Percentiles rank a stretch among this genome's conserved stretches.
Evolutionary conservation across 306 rosid genomes (phyloP).

Genomic region (Abrus pulchellus): DNA sequence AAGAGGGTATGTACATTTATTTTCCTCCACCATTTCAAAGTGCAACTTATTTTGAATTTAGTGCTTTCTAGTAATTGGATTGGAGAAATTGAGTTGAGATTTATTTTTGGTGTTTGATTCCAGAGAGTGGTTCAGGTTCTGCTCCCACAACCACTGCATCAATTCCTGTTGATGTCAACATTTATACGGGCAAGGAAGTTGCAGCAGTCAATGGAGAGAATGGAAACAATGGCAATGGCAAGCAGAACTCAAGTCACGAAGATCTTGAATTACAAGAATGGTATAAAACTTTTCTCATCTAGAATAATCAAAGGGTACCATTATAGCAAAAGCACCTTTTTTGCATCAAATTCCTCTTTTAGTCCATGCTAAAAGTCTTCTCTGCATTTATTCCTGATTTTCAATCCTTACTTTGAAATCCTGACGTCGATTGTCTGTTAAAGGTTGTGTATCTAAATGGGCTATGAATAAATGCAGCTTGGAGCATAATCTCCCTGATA

Average conservation of each 20-base stretch:
- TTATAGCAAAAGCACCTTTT: constrained; percentile 43
- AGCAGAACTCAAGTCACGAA: constrained; percentile 64
- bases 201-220: constrained; percentile 43
- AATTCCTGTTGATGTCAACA: background rate
- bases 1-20: constrained; percentile 49
- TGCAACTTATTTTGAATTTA: background rate
- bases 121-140: constrained; percentile 62
- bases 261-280: constrained; percentile 74
- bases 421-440: too few relatives aligned
- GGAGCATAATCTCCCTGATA: constrained; percentile 97
- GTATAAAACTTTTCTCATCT: constrained; percentile 53
- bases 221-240: constrained; percentile 53
- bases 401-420: constrained; percentile 34
- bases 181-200: constrained; percentile 52
- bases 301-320: constrained; percentile 42
- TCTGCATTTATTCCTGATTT: constrained; percentile 48
- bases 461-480: constrained; percentile 69
- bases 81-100: constrained; percentile 38
- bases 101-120: constrained; percentile 30
- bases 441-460: constrained; percentile 1
- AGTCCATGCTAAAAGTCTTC: constrained; percentile 44
- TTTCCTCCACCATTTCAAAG: background rate
- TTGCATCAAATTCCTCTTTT: constrained; percentile 50
- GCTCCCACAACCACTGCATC: constrained; percentile 36
- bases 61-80: background rate